Evolutionary conservation across 495 filamentous ascomycete genomes (phyloP), one percentile per base, ranked within the genome.

Genomic region (Usnea hakonensis): DNA sequence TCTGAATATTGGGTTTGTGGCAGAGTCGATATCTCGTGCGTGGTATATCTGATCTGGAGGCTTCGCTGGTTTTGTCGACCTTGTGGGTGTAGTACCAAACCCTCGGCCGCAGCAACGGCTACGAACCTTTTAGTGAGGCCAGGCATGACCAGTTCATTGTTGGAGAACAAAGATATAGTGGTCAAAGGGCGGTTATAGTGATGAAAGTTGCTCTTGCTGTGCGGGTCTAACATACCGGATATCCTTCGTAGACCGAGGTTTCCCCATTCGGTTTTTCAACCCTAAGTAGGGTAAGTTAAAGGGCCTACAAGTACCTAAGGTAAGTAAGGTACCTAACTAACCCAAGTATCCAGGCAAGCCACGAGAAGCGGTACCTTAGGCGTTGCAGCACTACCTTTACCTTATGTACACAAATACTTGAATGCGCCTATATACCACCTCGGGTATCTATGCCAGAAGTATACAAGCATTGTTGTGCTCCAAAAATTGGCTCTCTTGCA

Each of bases 81-180:
- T 59, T 74, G 73, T 73, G 90, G 90, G 66, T 94, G 88, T 38
- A 97, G 78, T 64, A 96, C 78, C 28, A 97, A 80, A 37, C 94
- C 94, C 68, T 97, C 93, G 54, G 88, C 83, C 16, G 90, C 85
- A 53, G 92, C 92, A 74, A 87, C 86, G 64, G 96, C 81, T 57
- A 90, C 68, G 53, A 96, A 72, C 71, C 91, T 96, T 64, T 90
- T 86, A 66, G 86, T 83, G 59, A 95, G 74, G 68, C 82, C 79
- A 64, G 90, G 85, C 88, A 94, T 94, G 44, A 21, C 58, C 28
- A 8, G 9, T 48, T 32, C 23, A n/a, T 19, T 11, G 5, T 26
- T 13, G 28, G 26, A 13, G 21, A 38, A 48, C 11, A 16, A 21
- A 17, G 16, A 0, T 9, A 19, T 10, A 10, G 14, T 26, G 3